Evolutionary conservation across 768 basidiomycete species (phyloP).

Genomic region (Macrolepiota albuminosa): DNA sequence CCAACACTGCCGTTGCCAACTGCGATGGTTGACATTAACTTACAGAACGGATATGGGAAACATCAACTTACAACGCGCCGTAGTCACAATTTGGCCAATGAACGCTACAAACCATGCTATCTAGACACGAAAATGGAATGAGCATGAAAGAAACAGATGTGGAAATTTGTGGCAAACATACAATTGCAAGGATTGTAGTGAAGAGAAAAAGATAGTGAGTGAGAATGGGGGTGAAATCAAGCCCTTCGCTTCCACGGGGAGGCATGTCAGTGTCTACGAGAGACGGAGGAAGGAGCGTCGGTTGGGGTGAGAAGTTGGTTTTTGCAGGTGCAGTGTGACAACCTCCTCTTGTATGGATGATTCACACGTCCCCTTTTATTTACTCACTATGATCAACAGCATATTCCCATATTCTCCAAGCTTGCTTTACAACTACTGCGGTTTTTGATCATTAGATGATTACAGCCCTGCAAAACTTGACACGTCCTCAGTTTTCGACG

Average conservation of each 20-base stretch:
- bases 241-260: conserved; percentile 57
- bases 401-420: neutral
- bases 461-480: neutral
- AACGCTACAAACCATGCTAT: conserved; percentile 76
- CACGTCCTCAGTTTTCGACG: neutral
- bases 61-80: conserved; percentile 42
- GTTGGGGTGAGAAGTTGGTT: neutral
- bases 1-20: conserved; percentile 47
- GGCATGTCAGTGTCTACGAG: conserved; percentile 30
- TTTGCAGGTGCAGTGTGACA: conserved; percentile 9
- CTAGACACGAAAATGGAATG: conserved; percentile 38
- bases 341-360: neutral
- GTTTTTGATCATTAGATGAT: neutral
- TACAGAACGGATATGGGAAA: neutral
- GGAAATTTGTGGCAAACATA: conserved; percentile 32
- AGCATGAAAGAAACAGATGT: conserved; percentile 6
- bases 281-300: conserved; percentile 3
- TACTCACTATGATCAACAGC: neutral
- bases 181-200: conserved; percentile 77
- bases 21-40: conserved; percentile 18
- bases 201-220: conserved; percentile 91
- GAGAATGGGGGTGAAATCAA: conserved; percentile 84
- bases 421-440: neutral
- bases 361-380: neutral
- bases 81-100: conserved; percentile 66